These are phyloP conservation scores for Wallacemonas sp. DNA, from an alignment of 208 protist genomes.

Conservation along the genomic window DNA sequence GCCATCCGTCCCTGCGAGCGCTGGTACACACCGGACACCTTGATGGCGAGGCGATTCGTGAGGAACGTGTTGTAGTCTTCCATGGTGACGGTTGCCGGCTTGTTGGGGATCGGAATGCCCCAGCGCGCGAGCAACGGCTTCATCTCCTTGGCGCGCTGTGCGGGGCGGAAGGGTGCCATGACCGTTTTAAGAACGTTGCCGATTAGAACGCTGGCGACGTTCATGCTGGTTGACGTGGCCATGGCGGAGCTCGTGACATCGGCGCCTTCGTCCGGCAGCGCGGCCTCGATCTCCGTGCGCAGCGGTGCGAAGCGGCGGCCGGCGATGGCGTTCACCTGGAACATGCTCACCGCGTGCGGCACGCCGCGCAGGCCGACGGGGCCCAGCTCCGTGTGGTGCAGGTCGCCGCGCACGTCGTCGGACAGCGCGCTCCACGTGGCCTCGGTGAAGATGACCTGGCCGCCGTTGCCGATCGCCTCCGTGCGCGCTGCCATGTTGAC, in stretches of 20 bases:
- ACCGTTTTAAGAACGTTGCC: too few relatives aligned
- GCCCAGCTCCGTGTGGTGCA: constrained; percentile 27
- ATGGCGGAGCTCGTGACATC: constrained; percentile 26
- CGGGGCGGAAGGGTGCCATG: constrained; percentile 34
- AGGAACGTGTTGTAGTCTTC: constrained; percentile 38
- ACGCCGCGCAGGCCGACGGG: constrained; percentile 54
- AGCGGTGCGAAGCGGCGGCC: constrained; percentile 43
- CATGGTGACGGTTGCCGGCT: constrained; percentile 12
- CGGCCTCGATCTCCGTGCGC: constrained; percentile 51
- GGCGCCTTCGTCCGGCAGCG: constrained; percentile 24
- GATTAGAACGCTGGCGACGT: too few relatives aligned
- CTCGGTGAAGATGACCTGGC: constrained; percentile 69
- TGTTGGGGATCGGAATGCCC: constrained; percentile 19
- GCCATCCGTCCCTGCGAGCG: too few relatives aligned
- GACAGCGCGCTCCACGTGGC: constrained; percentile 42
- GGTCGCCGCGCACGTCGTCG: constrained; percentile 25
- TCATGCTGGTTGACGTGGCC: constrained; percentile 18
- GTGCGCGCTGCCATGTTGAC: constrained; percentile 85
- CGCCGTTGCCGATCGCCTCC: constrained; percentile 68
- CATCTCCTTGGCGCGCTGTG: constrained; percentile 34
- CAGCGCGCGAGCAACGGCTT: constrained; percentile 44
- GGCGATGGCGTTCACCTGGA: constrained; percentile 51
- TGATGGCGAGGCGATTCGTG: constrained; percentile 29
- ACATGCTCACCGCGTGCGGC: constrained; percentile 58
- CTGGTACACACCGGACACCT: too few relatives aligned